These are phyloP conservation scores for Ilyonectria mors-panacis DNA, from an alignment of 2,329 filamentous ascomycete genomes.

Conservation along the genomic window DNA sequence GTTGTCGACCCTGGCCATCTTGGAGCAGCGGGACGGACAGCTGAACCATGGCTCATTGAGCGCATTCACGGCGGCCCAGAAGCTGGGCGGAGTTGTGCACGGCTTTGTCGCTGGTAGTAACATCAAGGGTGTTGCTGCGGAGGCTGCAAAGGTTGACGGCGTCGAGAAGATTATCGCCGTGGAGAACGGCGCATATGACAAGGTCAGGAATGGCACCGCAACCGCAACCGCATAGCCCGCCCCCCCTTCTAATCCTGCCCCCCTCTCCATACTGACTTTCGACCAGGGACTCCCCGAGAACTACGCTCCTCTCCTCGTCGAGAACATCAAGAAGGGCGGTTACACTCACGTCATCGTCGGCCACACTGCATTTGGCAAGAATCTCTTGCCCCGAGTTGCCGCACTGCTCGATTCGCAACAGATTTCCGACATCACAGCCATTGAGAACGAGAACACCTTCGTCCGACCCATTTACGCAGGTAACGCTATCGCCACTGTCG, in stretches of 20 bases:
- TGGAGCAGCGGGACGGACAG: slow-evolving; percentile 93
- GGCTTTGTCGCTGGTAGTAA: slow-evolving; percentile 89
- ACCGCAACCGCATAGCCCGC: not conserved
- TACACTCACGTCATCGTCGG: slow-evolving; percentile 93
- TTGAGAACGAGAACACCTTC: slow-evolving; percentile 94
- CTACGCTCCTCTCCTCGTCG: slow-evolving; percentile 91
- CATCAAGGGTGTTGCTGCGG: slow-evolving; percentile 81
- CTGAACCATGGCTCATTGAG: slow-evolving; percentile 87
- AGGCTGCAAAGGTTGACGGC: slow-evolving; percentile 90
- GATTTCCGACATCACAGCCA: slow-evolving; percentile 89
- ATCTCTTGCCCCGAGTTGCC: slow-evolving; percentile 89
- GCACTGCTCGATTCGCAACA: slow-evolving; percentile 94
- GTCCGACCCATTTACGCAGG: slow-evolving; percentile 97
- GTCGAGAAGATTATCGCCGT: slow-evolving; percentile 93
- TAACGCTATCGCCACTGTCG: slow-evolving; percentile 96
- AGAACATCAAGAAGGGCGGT: slow-evolving; percentile 96
- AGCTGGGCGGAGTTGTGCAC: slow-evolving; percentile 87
- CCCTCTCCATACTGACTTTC: slow-evolving; percentile 24
- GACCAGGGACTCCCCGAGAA: slow-evolving; percentile 89
- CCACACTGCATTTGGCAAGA: slow-evolving; percentile 98
- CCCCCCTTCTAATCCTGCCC: not conserved
- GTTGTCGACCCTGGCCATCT: slow-evolving; percentile 88
- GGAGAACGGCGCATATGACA: slow-evolving; percentile 92
- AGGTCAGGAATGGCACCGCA: slow-evolving; percentile 66
- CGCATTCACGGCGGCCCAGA: slow-evolving; percentile 87